A percentile compares a stretch with the other conserved stretches of the same genome.
These are phyloP conservation scores for Gilbertella persicaria DNA, from an alignment of 371 early-diverging fungal genomes.

Conservation along the genomic window DNA sequence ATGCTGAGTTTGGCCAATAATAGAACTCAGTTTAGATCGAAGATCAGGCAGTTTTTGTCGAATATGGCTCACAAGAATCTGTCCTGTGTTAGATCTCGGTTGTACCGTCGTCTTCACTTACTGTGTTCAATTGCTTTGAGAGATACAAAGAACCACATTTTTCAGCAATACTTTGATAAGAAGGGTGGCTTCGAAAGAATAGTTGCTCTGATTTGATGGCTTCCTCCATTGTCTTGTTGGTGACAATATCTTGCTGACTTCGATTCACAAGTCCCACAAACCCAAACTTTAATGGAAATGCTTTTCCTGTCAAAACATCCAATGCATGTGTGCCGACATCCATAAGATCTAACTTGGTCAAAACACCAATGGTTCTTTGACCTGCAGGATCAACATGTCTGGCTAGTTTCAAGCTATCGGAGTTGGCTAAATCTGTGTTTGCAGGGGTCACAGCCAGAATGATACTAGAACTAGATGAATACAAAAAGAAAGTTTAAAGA, in stretches of 20 bases:
- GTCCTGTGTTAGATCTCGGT: neutral
- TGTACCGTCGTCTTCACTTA: constrained; percentile 21
- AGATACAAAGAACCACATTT: constrained; percentile 88
- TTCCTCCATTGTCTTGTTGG: constrained; percentile 76
- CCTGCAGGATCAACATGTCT: constrained; percentile 91
- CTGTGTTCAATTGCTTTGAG: constrained; percentile 76
- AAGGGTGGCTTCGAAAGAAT: constrained; percentile 82
- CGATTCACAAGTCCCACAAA: constrained; percentile 92
- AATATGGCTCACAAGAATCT: constrained; percentile 82
- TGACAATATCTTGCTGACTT: constrained; percentile 86
- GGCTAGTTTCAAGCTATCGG: constrained; percentile 92
- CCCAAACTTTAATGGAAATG: constrained; percentile 84
- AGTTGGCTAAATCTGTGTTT: constrained; percentile 91
- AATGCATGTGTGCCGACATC: constrained; percentile 92
- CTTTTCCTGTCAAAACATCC: constrained; percentile 83
- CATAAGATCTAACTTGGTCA: constrained; percentile 96
- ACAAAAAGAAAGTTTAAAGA: neutral
- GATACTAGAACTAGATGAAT: constrained; percentile 65
- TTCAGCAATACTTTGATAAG: constrained; percentile 77
- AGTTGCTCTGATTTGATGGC: constrained; percentile 76
- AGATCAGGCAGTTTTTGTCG: constrained; percentile 83
- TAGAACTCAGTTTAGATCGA: constrained; percentile 76
- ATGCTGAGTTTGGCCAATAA: constrained; percentile 82
- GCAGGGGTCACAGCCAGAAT: constrained; percentile 95
- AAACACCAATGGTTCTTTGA: constrained; percentile 87